These are phyloP conservation scores for Leishmania aethiopica DNA, from an alignment of 208 protist species.

Conservation along the genomic window DNA sequence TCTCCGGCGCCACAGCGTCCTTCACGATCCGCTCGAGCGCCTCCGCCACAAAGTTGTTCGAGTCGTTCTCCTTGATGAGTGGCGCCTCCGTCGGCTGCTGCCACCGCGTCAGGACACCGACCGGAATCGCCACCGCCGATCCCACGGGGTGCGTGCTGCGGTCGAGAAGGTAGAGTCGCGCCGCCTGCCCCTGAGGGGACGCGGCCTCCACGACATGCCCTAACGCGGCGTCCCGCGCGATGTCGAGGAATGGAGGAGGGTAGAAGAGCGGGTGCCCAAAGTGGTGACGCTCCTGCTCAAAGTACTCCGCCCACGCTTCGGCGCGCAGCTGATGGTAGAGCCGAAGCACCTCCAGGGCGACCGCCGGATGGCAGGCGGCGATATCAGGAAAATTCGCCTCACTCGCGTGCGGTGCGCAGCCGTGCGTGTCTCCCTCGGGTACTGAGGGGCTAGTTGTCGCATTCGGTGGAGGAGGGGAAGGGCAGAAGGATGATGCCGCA, in stretches of 20 bases:
- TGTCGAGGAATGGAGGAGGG: slow-evolving; percentile 32
- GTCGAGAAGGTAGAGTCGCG: slow-evolving; percentile 53
- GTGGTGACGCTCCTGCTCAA: slow-evolving; percentile 48
- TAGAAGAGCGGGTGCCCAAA: slow-evolving; percentile 48
- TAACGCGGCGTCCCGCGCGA: slow-evolving; percentile 34
- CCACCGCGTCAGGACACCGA: slow-evolving; percentile 23
- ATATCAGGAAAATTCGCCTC: not conserved
- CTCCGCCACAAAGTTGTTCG: slow-evolving; percentile 58
- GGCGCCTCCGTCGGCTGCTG: slow-evolving; percentile 30
- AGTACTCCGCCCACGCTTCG: slow-evolving; percentile 71
- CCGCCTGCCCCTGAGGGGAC: slow-evolving; percentile 59
- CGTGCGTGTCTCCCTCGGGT: not conserved
- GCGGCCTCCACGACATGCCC: slow-evolving; percentile 38
- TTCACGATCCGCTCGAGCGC: slow-evolving; percentile 24
- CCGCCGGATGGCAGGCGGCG: not conserved
- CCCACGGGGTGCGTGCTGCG: slow-evolving; percentile 46
- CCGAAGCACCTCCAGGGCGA: slow-evolving; percentile 19
- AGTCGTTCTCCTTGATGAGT: slow-evolving; percentile 35
- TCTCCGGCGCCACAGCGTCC: slow-evolving; percentile 21
- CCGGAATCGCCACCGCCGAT: slow-evolving; percentile 46
- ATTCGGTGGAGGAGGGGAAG: not conserved
- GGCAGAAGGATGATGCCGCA: not conserved
- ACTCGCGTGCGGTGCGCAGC: not conserved
- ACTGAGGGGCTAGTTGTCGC: not conserved
- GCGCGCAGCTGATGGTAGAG: slow-evolving; percentile 58